Evolutionary conservation across 2,329 filamentous ascomycete species (phyloP), one percentile per base, ranked within the genome.

Genomic region (Pyrenochaeta sp.): DNA sequence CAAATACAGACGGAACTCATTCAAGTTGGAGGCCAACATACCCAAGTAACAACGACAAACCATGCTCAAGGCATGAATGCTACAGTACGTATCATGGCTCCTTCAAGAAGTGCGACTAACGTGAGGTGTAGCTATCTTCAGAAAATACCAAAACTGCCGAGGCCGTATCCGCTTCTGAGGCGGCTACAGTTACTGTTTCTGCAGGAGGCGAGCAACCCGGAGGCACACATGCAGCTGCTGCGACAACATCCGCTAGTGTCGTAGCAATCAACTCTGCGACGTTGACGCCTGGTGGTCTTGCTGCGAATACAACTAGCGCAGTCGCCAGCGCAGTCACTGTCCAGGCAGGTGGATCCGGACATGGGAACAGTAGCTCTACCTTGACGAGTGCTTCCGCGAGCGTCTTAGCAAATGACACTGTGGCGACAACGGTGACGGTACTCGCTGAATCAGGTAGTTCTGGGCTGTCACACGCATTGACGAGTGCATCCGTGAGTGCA

Each of bases 201-300:
- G 61, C 64, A 9, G 66, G 61, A 32, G 66, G 64, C 50, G 60
- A 56, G 22, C 25, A 44, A 27, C 43, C 53, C 51, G 56, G 50
- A 30, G 58, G 53, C 49, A 58, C 54, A 42, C 13, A 54, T 56
- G 52, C 57, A 7, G 60, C 56, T 13, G 63, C 51, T 13, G 52
- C 46, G 3, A 53, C 43, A 2, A 46, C 62, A 19, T 57, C 70
- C 22, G 44, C 61, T 1, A 59, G 57, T 24, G 49, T 54, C 5
- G 12, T 58, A 47, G 30, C 67, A n/a, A 62, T 68, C 43, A 42
- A 68, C 32, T 64, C 70, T 19, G 67, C 68, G 9, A 65, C 60
- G 3, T 42, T 71, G 30, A 72, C 65, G 3, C 43, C 54, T 22
- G 71, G 61, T 53, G 69, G 59, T 22, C 58, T 72, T 32, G 57